Percentiles rank a stretch among this genome's conserved stretches.
Conservation (phyloP, 805 yeast genomes). For the Komagataella populi region DNA sequence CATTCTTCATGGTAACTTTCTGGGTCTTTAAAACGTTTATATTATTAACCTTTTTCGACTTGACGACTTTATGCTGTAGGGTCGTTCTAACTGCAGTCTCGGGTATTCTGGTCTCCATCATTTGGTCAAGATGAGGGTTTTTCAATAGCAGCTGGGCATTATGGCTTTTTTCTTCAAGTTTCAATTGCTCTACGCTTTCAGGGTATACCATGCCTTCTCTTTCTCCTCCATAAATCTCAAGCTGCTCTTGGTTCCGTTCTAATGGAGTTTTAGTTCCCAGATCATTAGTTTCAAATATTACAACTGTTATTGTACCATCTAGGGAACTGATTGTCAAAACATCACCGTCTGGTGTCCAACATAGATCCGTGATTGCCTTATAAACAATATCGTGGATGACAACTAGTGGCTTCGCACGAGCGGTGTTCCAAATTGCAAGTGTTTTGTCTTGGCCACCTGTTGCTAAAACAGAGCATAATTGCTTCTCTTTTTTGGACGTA, state of each 20-base stretch:
- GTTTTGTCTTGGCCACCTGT: conserved; percentile 93
- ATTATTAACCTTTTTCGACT: conserved; percentile 1
- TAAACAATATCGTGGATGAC: conserved; percentile 65
- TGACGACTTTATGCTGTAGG: conserved; percentile 7
- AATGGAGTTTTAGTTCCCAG: conserved; percentile 48
- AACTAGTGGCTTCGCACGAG: conserved; percentile 60
- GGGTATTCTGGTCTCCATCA: conserved; percentile 16
- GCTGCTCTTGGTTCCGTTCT: conserved; percentile 52
- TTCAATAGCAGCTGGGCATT: conserved; percentile 6
- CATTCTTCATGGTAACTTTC: conserved; percentile 53
- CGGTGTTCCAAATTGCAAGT: conserved; percentile 79
- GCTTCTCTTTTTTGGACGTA: conserved; percentile 2
- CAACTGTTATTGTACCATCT: conserved; percentile 69
- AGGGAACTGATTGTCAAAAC: conserved; percentile 64
- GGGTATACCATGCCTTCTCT: conserved; percentile 77
- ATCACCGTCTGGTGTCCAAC: conserved; percentile 80
- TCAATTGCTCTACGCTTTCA: conserved; percentile 70
- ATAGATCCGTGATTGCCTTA: conserved; percentile 75
- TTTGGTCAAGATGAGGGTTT: conserved; percentile 2
- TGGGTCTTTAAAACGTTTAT: conserved; percentile 16
- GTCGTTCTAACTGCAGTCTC: conserved; percentile 15
- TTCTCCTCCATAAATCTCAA: conserved; percentile 80
- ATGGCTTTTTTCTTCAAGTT: conserved; percentile 51
- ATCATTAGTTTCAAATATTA: conserved; percentile 50
- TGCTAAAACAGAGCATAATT: conserved; percentile 62